Conservation (phyloP, 2,329 filamentous ascomycete genomes). For the Pseudocercospora eumusae region DNA sequence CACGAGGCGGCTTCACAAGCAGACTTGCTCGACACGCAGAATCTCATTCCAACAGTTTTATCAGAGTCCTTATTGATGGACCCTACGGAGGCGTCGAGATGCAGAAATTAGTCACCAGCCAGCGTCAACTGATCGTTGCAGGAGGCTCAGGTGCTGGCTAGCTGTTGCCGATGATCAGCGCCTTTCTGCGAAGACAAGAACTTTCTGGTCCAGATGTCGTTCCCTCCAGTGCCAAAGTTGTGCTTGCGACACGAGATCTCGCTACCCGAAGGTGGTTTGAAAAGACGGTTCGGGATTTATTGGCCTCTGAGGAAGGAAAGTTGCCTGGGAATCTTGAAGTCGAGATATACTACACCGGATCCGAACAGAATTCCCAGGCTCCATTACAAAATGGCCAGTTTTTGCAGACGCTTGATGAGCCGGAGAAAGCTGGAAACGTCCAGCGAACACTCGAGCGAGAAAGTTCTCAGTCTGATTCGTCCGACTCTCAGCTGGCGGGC, state of each 20-base stretch:
- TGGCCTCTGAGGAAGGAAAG: conserved; percentile 28
- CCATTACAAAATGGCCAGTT: conserved; percentile 18
- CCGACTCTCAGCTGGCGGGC: neutral
- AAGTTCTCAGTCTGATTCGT: conserved; percentile 6
- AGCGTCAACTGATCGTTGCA: conserved; percentile 52
- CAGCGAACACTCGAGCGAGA: conserved; percentile 2
- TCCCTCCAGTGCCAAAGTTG: conserved; percentile 17
- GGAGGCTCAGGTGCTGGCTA: conserved; percentile 61
- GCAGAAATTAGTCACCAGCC: conserved; percentile 43
- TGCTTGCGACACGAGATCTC: conserved; percentile 41
- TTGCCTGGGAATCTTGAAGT: conserved; percentile 16
- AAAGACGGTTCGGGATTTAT: conserved; percentile 34
- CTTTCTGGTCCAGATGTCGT: conserved; percentile 10
- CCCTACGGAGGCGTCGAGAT: conserved; percentile 58
- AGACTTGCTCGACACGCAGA: conserved; percentile 43
- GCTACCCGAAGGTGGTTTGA: conserved; percentile 42
- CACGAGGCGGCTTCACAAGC: conserved; percentile 52
- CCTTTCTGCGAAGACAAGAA: conserved; percentile 28
- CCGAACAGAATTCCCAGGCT: conserved; percentile 1
- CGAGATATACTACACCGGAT: conserved; percentile 30
- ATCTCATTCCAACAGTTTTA: conserved; percentile 34
- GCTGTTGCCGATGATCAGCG: conserved; percentile 52
- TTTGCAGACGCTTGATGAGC: conserved; percentile 21
- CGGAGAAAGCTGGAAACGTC: conserved; percentile 18
- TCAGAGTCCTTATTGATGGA: conserved; percentile 57